Conservation (phyloP, 768 basidiomycete species). For the Suillus brevipes region DNA sequence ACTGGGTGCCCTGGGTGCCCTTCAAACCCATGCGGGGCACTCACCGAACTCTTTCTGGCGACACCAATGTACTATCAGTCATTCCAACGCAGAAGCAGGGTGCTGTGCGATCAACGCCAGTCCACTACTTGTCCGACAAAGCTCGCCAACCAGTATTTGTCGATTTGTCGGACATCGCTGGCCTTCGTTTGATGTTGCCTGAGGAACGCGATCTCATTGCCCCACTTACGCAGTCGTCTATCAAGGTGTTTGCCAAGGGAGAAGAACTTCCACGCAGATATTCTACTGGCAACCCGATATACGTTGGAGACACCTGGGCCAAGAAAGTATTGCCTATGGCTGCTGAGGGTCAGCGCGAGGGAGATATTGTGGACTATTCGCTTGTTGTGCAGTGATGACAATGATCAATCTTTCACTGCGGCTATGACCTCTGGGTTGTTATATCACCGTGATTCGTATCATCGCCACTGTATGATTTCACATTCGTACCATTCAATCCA, state of each 20-base stretch:
- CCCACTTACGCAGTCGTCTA: slow-evolving; percentile 10
- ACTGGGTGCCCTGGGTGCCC: background rate
- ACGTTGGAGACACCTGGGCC: slow-evolving; percentile 27
- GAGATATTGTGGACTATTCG: background rate
- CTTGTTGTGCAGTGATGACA: background rate
- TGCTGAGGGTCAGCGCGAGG: background rate
- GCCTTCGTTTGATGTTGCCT: slow-evolving; percentile 10
- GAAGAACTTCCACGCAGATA: slow-evolving; percentile 21
- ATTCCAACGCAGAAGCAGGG: background rate
- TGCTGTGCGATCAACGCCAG: background rate
- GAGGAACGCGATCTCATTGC: slow-evolving; percentile 11
- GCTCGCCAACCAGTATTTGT: slow-evolving; percentile 22
- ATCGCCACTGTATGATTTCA: too few species aligned
- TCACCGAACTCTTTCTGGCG: background rate
- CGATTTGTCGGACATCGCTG: slow-evolving; percentile 3
- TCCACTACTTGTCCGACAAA: slow-evolving; percentile 22
- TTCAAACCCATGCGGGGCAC: accelerated
- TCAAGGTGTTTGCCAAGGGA: slow-evolving; percentile 16
- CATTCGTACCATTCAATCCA: too few species aligned
- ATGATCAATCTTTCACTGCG: background rate
- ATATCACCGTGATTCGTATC: too few species aligned
- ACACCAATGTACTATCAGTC: slow-evolving; percentile 8
- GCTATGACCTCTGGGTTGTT: too few species aligned
- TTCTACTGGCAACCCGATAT: slow-evolving; percentile 11
- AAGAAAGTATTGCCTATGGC: slow-evolving; percentile 9